phyloP scores from a whole-genome alignment of 1,284 basidiomycete species.

The Cutaneotrichosporon cutaneum region DNA sequence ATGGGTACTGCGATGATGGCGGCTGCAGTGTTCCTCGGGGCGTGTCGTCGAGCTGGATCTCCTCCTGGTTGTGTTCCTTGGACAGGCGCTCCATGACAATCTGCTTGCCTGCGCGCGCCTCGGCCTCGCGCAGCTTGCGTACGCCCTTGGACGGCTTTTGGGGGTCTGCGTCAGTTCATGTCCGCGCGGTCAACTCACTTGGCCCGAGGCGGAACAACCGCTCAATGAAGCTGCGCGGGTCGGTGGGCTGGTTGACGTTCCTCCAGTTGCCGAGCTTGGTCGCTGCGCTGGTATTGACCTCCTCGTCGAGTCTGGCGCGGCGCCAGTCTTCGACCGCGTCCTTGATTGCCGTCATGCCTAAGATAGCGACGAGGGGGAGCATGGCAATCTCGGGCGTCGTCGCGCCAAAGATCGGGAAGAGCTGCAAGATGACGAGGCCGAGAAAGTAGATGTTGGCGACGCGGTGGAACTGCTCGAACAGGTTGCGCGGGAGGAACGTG shows the following conservation, averaged over 20 bases:
- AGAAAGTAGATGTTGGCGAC: constrained; percentile 94
- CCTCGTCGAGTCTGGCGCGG: constrained; percentile 78
- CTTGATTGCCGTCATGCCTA: constrained; percentile 87
- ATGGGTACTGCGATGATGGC: constrained; percentile 34
- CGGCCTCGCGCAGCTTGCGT: constrained; percentile 75
- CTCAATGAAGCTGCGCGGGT: constrained; percentile 73
- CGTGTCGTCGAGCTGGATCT: constrained; percentile 16
- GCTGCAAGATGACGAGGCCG: constrained; percentile 77
- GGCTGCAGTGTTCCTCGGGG: neutral
- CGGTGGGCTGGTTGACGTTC: constrained; percentile 82
- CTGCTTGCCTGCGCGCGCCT: constrained; percentile 64
- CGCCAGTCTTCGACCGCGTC: constrained; percentile 94
- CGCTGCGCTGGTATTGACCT: constrained; percentile 55
- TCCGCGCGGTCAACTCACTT: constrained; percentile 27
- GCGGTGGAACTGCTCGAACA: constrained; percentile 85
- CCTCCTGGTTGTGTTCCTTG: constrained; percentile 34
- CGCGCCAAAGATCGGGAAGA: constrained; percentile 88
- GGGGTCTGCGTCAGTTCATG: constrained; percentile 30
- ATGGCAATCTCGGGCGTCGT: constrained; percentile 79
- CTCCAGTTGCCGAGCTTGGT: constrained; percentile 72
- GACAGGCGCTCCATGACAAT: constrained; percentile 61
- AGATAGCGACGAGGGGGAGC: constrained; percentile 82
- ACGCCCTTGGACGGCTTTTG: constrained; percentile 73
- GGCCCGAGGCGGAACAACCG: constrained; percentile 60
- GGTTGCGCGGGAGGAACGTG: constrained; percentile 91